Evolutionary conservation across 306 rosid species (phyloP).

Genomic region (Mimosa pudica): DNA sequence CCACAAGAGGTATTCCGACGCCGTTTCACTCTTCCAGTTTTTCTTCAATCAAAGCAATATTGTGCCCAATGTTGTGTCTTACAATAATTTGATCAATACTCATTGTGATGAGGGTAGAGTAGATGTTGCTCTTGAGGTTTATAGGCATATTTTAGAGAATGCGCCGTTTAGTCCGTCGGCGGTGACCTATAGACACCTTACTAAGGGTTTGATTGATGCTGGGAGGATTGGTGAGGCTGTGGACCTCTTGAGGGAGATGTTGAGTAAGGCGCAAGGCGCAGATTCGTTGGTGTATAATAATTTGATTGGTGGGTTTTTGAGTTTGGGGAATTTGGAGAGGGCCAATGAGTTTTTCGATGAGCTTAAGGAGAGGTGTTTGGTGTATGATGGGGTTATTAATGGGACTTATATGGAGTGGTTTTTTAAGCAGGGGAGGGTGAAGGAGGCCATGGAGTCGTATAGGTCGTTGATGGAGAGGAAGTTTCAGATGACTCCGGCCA

Average conservation of each 20-base stretch:
- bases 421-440: conserved; percentile 58
- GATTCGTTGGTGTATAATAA: conserved; percentile 87
- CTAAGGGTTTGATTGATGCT: conserved; percentile 71
- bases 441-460: conserved; percentile 92
- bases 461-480: conserved; percentile 66
- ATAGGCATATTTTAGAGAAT: conserved; percentile 61
- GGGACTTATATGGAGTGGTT: conserved; percentile 93
- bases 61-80: conserved; percentile 88
- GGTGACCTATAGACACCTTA: conserved; percentile 79
- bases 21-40: conserved; percentile 75
- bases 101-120: conserved; percentile 89
- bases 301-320: conserved; percentile 68
- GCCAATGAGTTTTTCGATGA: conserved; percentile 89
- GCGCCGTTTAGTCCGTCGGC: conserved; percentile 88
- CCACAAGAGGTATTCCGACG: conserved; percentile 69
- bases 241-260: conserved; percentile 89
- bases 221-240: conserved; percentile 73
- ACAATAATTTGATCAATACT: conserved; percentile 78
- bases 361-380: conserved; percentile 85
- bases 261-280: conserved; percentile 82
- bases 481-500: conserved; percentile 82
- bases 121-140: conserved; percentile 70
- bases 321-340: conserved; percentile 71
- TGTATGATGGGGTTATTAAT: conserved; percentile 89
- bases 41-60: conserved; percentile 81